Base-by-base conservation (phyloP, 2,329 filamentous ascomycete species). In the Diaporthe caulivora region DNA sequence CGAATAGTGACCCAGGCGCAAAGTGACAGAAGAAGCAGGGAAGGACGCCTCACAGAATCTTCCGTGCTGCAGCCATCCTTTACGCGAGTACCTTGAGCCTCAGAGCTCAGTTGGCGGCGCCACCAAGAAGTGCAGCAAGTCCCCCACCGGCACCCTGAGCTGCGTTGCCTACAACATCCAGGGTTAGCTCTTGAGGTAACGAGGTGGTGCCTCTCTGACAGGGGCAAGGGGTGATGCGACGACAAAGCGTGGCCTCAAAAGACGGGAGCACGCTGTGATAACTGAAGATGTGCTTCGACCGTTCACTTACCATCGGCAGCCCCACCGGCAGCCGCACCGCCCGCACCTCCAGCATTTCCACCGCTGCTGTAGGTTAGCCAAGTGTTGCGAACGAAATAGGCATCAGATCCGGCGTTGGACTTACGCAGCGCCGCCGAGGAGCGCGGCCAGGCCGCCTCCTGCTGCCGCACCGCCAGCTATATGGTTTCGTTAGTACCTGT, bases 401-500 rank as follows among this genome's bases (percentile, higher is more conserved):
- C 29, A 6, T 13, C 7, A 11, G 3, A n/a, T 29, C 9, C 5
- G 24, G 9, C 6, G n/a, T 44, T 29, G 24, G 21, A 51, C 62
- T 64, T 64, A 64, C 26, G 44, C 54, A 9, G 40, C 69, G 7
- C 69, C 69, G 9, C 68, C 42, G 5, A 60, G 37, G 13, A 64
- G 34, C 1, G 67, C 53, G 10, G 51, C 67, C 26, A 70, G 13
- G 10, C 62, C 62, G 8, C 62, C 62, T 40, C 31, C 62, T 11
- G 44, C 47, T 21, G 31, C 60, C 1, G 29, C 62, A 24, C 11
- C 55, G 4, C n/a, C 62, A 11, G 62, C 62, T 67, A 40, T 2
- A 40, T 9, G 15, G 26, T 29, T 17, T 13, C 6, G 47, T 67
- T 24, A 67, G 8, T 51, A n/a, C 1, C 24, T 53, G 3, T 2